Conservation (phyloP, 1,284 basidiomycete species). For the Melanopsichium pennsylvanicum region DNA sequence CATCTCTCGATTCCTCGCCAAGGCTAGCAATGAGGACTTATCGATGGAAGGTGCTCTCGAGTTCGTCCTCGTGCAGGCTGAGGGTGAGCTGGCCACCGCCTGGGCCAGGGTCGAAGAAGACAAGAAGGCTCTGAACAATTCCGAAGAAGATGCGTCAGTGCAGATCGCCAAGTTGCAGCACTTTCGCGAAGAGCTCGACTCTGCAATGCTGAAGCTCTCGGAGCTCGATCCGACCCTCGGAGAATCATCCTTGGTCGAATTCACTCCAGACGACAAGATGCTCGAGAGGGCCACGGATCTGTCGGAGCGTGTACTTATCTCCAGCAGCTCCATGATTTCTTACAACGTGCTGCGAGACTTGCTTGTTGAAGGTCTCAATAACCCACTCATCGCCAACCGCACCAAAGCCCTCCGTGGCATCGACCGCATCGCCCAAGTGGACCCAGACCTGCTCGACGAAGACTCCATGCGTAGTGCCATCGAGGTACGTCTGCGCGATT, state of each 20-base stretch:
- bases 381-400: conserved; percentile 53
- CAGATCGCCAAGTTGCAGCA: conserved; percentile 23
- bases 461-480: conserved; percentile 69
- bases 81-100: conserved; percentile 49
- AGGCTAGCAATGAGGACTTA: conserved; percentile 40
- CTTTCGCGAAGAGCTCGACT: conserved; percentile 34
- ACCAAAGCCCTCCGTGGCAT: conserved; percentile 57
- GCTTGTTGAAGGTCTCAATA: conserved; percentile 50
- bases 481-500: conserved; percentile 86
- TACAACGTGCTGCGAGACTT: conserved; percentile 30
- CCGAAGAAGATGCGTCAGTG: conserved; percentile 5
- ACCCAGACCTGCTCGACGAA: conserved; percentile 48
- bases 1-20: conserved; percentile 74
- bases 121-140: conserved; percentile 5
- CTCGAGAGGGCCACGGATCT: conserved; percentile 23
- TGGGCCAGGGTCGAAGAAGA: conserved; percentile 25
- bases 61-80: conserved; percentile 50
- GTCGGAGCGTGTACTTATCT: conserved; percentile 37
- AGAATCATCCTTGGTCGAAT: conserved; percentile 7
- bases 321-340: conserved; percentile 48
- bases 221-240: conserved; percentile 16
- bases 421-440: conserved; percentile 46
- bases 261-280: conserved; percentile 22
- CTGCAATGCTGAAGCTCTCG: conserved; percentile 33
- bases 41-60: conserved; percentile 42